A percentile compares a stretch with the other conserved stretches of the same genome.
phyloP scores from a whole-genome alignment of 257 asterid genomes.

The Solanum peruvianum region DNA sequence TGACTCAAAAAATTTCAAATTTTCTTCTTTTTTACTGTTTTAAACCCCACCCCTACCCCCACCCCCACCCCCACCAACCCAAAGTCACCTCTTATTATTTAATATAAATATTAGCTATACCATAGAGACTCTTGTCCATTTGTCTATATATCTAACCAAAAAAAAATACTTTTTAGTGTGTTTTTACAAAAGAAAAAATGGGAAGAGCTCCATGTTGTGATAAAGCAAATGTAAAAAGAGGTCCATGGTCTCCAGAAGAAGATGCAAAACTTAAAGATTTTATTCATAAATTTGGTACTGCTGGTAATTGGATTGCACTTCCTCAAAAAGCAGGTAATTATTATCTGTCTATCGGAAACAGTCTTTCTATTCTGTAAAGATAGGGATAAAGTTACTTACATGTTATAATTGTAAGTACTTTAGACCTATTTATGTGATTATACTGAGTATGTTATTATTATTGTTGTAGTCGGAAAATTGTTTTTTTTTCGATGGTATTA shows the following conservation, averaged over 20 bases:
- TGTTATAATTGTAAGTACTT: background rate
- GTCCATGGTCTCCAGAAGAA: slow-evolving; percentile 98
- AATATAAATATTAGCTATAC: background rate
- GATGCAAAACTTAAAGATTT: slow-evolving; percentile 79
- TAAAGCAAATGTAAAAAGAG: slow-evolving; percentile 82
- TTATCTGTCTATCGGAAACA: background rate
- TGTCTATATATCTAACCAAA: background rate
- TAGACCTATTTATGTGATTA: background rate
- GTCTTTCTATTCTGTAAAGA: background rate
- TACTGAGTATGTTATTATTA: background rate
- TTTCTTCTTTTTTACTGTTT: slow-evolving; percentile 5
- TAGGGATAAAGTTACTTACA: background rate
- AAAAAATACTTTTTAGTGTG: background rate
- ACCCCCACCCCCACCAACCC: background rate
- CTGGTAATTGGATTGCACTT: slow-evolving; percentile 79
- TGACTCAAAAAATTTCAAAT: background rate
- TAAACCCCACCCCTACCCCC: background rate
- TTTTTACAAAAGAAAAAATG: slow-evolving; percentile 20
- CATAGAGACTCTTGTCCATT: background rate
- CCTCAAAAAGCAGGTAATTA: slow-evolving; percentile 77
- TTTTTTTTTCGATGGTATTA: background rate
- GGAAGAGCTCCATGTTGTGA: slow-evolving; percentile 98
- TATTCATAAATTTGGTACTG: slow-evolving; percentile 64
- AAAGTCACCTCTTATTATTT: background rate
- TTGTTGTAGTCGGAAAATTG: background rate